These are phyloP conservation scores for Senecio squalidus DNA, from an alignment of 140 eudicot species.

Conservation along the genomic window DNA sequence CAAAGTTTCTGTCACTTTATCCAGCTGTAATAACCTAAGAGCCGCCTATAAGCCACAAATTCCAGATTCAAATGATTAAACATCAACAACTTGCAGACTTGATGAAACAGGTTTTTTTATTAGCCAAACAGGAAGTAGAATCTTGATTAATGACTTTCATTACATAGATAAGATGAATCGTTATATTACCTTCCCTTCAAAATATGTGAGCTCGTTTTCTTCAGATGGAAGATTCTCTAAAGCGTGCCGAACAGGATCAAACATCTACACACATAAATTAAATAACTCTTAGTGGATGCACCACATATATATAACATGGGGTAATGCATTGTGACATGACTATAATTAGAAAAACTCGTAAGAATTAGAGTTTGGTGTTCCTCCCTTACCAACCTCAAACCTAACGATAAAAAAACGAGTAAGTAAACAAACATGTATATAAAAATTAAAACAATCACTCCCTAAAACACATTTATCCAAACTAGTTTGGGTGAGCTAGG, in stretches of 20 bases:
- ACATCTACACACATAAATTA: constrained; percentile 42
- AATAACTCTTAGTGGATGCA: constrained; percentile 20
- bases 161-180: constrained; percentile 3
- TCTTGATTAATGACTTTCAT: not conserved
- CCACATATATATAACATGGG: not conserved
- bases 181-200: constrained; percentile 63
- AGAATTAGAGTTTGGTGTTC: not conserved
- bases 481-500: not conserved
- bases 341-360: not conserved
- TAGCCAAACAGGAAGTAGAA: constrained; percentile 1
- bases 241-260: constrained; percentile 84
- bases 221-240: constrained; percentile 68
- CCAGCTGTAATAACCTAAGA: constrained; percentile 84
- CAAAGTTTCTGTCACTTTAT: constrained; percentile 65
- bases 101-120: constrained; percentile 2
- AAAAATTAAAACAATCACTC: not conserved
- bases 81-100: constrained; percentile 13
- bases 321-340: constrained; percentile 4
- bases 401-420: not conserved
- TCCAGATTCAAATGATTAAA: constrained; percentile 26
- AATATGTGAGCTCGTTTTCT: constrained; percentile 65
- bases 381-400: too few relatives aligned
- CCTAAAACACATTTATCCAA: not conserved
- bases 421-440: not conserved
- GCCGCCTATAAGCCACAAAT: constrained; percentile 65